Percentiles rank a stretch among this genome's conserved stretches.
Conservation (phyloP, 2,329 filamentous ascomycete genomes). For the Hymenotorrendiella dingleyae region DNA sequence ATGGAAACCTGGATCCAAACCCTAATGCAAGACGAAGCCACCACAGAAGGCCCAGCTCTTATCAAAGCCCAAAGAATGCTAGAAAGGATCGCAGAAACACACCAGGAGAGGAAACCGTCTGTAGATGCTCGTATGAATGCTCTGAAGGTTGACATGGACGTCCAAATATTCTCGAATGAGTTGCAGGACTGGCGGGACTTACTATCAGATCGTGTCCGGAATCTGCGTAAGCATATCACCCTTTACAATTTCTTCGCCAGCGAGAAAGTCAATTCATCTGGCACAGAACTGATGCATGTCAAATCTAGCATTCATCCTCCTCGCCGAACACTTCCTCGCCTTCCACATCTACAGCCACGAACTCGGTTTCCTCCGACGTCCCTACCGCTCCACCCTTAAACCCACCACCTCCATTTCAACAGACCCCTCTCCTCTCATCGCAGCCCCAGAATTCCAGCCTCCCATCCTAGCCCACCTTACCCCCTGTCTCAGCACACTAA, state of each 20-base stretch:
- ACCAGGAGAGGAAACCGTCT: conserved; percentile 4
- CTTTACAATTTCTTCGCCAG: not conserved
- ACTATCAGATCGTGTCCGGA: conserved; percentile 11
- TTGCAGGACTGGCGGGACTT: conserved; percentile 20
- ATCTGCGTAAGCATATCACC: conserved; percentile 12
- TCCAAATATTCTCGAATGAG: conserved; percentile 22
- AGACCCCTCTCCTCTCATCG: conserved; percentile 5
- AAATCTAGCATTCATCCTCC: conserved; percentile 13
- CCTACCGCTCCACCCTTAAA: conserved; percentile 11
- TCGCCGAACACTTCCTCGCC: conserved; percentile 15
- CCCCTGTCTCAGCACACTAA: conserved; percentile 17
- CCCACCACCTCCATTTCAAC: not conserved
- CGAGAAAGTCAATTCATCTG: not conserved
- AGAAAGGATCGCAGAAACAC: conserved; percentile 14
- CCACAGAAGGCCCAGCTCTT: conserved; percentile 13
- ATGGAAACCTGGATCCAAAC: conserved; percentile 17
- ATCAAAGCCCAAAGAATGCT: conserved; percentile 20
- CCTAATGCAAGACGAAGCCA: conserved; percentile 10
- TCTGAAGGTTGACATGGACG: conserved; percentile 21
- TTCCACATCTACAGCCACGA: conserved; percentile 22
- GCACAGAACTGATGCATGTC: not conserved
- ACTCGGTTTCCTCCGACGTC: conserved; percentile 20
- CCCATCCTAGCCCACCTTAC: conserved; percentile 12
- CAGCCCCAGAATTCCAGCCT: not conserved
- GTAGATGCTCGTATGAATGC: conserved; percentile 12